Conservation (phyloP, 257 asterid species). For the Solanum rostratum region DNA sequence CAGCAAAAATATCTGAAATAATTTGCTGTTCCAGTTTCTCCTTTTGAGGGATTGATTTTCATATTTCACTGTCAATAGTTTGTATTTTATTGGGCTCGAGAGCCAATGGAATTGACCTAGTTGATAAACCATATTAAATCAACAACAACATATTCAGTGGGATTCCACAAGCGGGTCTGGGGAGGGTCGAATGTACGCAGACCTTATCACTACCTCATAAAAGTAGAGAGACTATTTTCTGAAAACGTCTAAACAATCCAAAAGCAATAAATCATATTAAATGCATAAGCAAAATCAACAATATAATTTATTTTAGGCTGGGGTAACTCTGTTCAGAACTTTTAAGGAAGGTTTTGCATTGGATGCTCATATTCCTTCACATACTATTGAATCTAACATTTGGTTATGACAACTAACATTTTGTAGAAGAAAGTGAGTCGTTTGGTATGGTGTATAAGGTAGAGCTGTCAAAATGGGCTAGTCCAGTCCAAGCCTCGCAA, state of each 20-base stretch:
- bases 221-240: too few relatives aligned
- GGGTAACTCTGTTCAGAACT: not conserved
- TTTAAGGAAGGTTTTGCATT: not conserved
- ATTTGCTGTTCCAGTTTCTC: not conserved
- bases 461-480: too few relatives aligned
- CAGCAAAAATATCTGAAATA: not conserved
- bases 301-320: not conserved
- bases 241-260: too few relatives aligned
- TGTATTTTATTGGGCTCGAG: not conserved
- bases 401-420: not conserved
- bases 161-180: too few relatives aligned
- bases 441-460: too few relatives aligned
- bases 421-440: too few relatives aligned
- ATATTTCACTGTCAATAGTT: not conserved
- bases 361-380: not conserved
- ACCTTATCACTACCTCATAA: too few relatives aligned
- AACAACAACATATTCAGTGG: too few relatives aligned
- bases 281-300: not conserved
- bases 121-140: too few relatives aligned
- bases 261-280: not conserved
- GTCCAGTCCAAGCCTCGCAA: too few relatives aligned
- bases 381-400: not conserved
- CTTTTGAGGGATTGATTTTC: not conserved
- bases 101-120: not conserved
- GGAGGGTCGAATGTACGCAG: too few relatives aligned